These are phyloP conservation scores for Hansenula anomala DNA, from an alignment of 1,139 yeast genomes.

Conservation along the genomic window DNA sequence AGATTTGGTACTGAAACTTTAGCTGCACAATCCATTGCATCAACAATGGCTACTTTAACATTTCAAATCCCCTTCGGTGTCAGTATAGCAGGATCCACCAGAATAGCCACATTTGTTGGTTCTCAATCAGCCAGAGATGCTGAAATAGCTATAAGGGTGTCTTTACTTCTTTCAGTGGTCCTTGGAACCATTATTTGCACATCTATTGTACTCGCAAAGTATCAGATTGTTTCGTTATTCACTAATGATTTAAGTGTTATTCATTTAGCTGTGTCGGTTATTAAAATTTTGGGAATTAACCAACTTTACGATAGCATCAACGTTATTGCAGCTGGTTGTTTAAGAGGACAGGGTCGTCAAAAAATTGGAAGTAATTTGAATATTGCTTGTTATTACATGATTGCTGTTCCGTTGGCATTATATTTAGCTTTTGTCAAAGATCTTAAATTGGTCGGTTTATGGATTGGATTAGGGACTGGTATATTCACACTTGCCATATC, in stretches of 20 bases:
- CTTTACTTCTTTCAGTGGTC: slow-evolving; percentile 23
- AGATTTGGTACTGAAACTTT: slow-evolving; percentile 35
- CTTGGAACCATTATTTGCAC: slow-evolving; percentile 28
- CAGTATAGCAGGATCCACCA: slow-evolving; percentile 36
- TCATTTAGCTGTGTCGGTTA: slow-evolving; percentile 42
- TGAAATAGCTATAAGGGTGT: slow-evolving; percentile 25
- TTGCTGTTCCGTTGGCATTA: slow-evolving; percentile 58
- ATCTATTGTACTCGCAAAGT: slow-evolving; percentile 24
- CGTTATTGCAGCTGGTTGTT: slow-evolving; percentile 56
- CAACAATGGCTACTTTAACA: slow-evolving; percentile 33
- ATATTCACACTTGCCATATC: slow-evolving; percentile 41
- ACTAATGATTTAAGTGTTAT: slow-evolving; percentile 35
- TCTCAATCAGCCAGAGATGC: slow-evolving; percentile 26
- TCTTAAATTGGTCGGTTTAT: slow-evolving; percentile 54
- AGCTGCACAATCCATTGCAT: slow-evolving; percentile 39
- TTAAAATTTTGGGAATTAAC: slow-evolving; percentile 51
- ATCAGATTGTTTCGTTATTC: slow-evolving; percentile 24
- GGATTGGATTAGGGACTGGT: slow-evolving; percentile 64
- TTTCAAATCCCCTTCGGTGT: slow-evolving; percentile 39
- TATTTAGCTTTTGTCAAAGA: slow-evolving; percentile 45
- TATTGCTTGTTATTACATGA: slow-evolving; percentile 48
- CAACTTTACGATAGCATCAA: slow-evolving; percentile 51
- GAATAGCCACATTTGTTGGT: slow-evolving; percentile 37
- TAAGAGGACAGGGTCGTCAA: slow-evolving; percentile 68
- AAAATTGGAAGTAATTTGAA: slow-evolving; percentile 59